Evolutionary conservation across 2,329 filamentous ascomycete genomes (phyloP).

Genomic region (Tolypocladium ovalisporum): DNA sequence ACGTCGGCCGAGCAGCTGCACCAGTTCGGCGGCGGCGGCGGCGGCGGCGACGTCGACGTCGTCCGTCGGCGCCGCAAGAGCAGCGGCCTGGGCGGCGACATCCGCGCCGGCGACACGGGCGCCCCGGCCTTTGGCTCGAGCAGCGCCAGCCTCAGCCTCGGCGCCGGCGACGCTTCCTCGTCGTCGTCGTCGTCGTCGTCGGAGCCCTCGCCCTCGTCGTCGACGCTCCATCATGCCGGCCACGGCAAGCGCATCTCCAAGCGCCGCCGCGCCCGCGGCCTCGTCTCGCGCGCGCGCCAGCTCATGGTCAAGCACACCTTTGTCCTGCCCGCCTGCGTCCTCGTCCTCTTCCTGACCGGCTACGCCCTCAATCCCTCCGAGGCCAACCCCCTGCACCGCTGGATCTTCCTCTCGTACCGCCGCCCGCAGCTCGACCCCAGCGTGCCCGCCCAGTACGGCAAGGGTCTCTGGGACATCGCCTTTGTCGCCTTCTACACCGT

Average conservation of each 20-base stretch:
- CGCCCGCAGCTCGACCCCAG: constrained; percentile 38
- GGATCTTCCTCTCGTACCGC: constrained; percentile 85
- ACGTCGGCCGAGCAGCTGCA: constrained; percentile 38
- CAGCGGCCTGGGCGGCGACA: constrained; percentile 40
- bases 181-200: constrained; percentile 5
- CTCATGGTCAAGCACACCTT: constrained; percentile 51
- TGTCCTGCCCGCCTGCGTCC: constrained; percentile 56
- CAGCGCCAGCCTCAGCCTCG: constrained; percentile 30
- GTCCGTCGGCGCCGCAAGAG: constrained; percentile 43
- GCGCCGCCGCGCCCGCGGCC: constrained; percentile 42
- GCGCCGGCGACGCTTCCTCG: not conserved
- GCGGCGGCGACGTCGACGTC: constrained; percentile 21
- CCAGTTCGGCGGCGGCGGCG: constrained; percentile 25
- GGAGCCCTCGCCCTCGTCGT: not conserved
- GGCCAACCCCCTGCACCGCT: constrained; percentile 68
- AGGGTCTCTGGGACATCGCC: constrained; percentile 75
- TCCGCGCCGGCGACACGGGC: constrained; percentile 44
- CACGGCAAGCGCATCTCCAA: constrained; percentile 35
- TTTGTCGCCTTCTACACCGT: constrained; percentile 86
- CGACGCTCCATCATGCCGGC: constrained; percentile 12
- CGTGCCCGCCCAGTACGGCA: constrained; percentile 63
- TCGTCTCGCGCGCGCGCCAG: constrained; percentile 36
- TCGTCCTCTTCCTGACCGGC: constrained; percentile 49
- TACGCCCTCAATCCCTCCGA: constrained; percentile 69
- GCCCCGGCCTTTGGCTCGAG: constrained; percentile 43